A percentile compares a stretch with the other conserved stretches of the same genome.
phyloP scores from a whole-genome alignment of 1,139 yeast species.

The Komagataea norvegica region DNA sequence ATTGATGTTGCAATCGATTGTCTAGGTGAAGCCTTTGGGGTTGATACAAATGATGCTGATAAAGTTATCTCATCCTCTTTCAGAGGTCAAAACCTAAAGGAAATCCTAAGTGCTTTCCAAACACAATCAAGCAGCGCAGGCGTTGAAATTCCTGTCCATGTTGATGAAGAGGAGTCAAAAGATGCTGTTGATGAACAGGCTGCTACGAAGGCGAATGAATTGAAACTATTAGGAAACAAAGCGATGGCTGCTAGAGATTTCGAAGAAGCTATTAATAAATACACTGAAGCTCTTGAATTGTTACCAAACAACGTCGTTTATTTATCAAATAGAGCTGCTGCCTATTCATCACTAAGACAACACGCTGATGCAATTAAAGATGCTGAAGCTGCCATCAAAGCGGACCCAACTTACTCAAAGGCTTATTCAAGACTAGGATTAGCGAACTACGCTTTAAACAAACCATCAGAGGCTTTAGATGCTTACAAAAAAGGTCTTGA shows the following conservation, averaged over 20 bases:
- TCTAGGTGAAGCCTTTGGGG: conserved; percentile 80
- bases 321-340: conserved; percentile 95
- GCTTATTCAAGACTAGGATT: conserved; percentile 95
- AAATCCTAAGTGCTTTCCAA: conserved; percentile 36
- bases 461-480: conserved; percentile 81
- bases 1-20: conserved; percentile 93
- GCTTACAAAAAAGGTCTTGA: conserved; percentile 88
- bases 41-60: conserved; percentile 46
- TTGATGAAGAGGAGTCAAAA: conserved; percentile 30
- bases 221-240: conserved; percentile 85
- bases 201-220: conserved; percentile 71
- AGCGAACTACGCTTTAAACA: conserved; percentile 87
- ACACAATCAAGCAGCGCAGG: conserved; percentile 26
- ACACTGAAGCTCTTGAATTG: conserved; percentile 75
- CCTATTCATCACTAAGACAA: conserved; percentile 72
- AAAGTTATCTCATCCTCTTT: conserved; percentile 31
- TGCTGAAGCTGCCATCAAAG: conserved; percentile 73
- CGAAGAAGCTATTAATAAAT: conserved; percentile 64
- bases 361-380: conserved; percentile 79
- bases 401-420: conserved; percentile 79
- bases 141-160: conserved; percentile 39
- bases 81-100: conserved; percentile 45
- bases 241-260: conserved; percentile 82
- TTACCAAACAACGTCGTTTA: conserved; percentile 76
- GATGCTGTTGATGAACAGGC: conserved; percentile 37